A percentile compares a stretch with the other conserved stretches of the same genome.
Evolutionary conservation across 2,329 filamentous ascomycete species (phyloP).

Genomic region (Hortaea sp.): DNA sequence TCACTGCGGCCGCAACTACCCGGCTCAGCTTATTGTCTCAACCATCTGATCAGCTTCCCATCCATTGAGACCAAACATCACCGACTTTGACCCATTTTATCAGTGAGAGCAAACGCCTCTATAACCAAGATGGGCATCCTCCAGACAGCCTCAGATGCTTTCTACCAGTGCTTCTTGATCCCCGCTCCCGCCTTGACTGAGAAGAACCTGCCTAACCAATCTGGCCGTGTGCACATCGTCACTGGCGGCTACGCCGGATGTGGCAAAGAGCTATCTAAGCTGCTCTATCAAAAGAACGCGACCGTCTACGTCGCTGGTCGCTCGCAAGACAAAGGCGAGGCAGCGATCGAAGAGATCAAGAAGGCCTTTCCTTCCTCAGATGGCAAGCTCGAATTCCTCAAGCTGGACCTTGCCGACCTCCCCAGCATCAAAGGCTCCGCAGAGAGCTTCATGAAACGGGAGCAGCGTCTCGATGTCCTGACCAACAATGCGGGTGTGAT

Average conservation of each 20-base stretch:
- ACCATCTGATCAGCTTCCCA: too few species aligned
- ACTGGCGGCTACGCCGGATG: slow-evolving; percentile 41
- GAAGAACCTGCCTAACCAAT: slow-evolving; percentile 31
- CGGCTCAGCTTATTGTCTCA: too few species aligned
- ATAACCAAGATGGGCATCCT: background rate
- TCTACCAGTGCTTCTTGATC: slow-evolving; percentile 19
- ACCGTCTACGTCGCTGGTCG: slow-evolving; percentile 48
- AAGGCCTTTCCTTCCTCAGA: slow-evolving; percentile 25
- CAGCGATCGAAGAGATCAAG: slow-evolving; percentile 38
- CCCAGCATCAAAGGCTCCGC: slow-evolving; percentile 24
- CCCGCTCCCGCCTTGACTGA: slow-evolving; percentile 33
- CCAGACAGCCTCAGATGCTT: slow-evolving; percentile 3
- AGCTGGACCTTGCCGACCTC: slow-evolving; percentile 35
- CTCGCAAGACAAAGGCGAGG: slow-evolving; percentile 33
- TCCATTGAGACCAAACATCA: too few species aligned
- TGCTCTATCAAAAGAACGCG: slow-evolving; percentile 46
- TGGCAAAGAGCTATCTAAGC: slow-evolving; percentile 42
- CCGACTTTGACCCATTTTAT: too few species aligned
- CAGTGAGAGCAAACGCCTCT: background rate
- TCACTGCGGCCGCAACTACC: too few species aligned
- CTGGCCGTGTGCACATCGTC: slow-evolving; percentile 42
- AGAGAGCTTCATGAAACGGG: slow-evolving; percentile 25
- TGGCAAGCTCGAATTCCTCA: slow-evolving; percentile 35
- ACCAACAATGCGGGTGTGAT: slow-evolving; percentile 29
- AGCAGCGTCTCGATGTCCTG: slow-evolving; percentile 31